Conservation (phyloP, 2,329 filamentous ascomycete genomes). For the Talaromyces funiculosus region DNA sequence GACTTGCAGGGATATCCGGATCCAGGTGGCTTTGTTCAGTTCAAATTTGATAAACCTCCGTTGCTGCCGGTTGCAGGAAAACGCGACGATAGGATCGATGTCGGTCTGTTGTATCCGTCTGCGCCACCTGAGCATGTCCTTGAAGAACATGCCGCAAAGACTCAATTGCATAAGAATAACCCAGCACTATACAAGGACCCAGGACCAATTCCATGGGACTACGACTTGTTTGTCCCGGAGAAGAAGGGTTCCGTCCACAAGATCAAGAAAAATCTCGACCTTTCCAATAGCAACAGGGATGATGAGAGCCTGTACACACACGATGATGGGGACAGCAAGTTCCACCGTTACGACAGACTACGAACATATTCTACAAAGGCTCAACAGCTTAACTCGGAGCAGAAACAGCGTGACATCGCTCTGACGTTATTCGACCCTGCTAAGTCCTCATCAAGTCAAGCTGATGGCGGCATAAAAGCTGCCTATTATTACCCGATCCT, state of each 20-base stretch:
- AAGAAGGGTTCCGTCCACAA: conserved; percentile 42
- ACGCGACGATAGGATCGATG: conserved; percentile 57
- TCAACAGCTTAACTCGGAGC: conserved; percentile 47
- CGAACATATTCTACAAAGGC: conserved; percentile 57
- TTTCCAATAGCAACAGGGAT: conserved; percentile 49
- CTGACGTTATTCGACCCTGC: conserved; percentile 53
- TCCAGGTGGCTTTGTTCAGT: conserved; percentile 53
- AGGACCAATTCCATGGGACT: conserved; percentile 51
- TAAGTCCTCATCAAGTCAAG: conserved; percentile 19
- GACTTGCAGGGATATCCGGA: conserved; percentile 57
- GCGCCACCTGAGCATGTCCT: conserved; percentile 44
- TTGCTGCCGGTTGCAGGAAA: conserved; percentile 41
- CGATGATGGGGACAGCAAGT: conserved; percentile 39
- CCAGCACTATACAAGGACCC: conserved; percentile 47
- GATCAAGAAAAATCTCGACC: conserved; percentile 53
- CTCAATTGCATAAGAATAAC: conserved; percentile 45
- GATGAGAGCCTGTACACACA: conserved; percentile 47
- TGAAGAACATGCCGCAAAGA: conserved; percentile 45
- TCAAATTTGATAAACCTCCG: conserved; percentile 59
- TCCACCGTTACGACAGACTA: conserved; percentile 52
- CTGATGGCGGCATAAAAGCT: conserved; percentile 41
- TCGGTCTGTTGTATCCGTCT: conserved; percentile 52
- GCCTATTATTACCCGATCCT: conserved; percentile 60
- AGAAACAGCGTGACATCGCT: conserved; percentile 54
- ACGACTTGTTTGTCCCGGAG: conserved; percentile 55